A percentile compares a stretch with the other conserved stretches of the same genome.
Evolutionary conservation across 345 rosid genomes (phyloP).

Genomic region (Dipteronia dyeriana): DNA sequence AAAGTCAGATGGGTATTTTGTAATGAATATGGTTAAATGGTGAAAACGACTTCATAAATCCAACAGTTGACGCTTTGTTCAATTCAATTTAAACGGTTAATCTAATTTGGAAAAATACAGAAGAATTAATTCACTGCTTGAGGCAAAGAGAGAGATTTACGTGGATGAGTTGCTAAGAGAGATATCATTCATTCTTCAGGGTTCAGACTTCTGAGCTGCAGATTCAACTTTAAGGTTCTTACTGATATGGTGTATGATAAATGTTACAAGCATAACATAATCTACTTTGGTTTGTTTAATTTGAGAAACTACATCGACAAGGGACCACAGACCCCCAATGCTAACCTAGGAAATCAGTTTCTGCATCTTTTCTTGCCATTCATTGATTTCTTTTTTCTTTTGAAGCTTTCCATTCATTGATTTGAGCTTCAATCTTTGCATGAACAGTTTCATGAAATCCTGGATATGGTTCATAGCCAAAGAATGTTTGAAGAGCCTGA

Average conservation of each 20-base stretch:
- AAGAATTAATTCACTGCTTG: background rate
- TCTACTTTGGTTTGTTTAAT: conserved; percentile 3
- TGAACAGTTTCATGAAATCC: conserved; percentile 50
- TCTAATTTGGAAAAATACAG: background rate
- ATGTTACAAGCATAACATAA: background rate
- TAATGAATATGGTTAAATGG: background rate
- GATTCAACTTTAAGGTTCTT: background rate
- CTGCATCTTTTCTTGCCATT: conserved; percentile 51
- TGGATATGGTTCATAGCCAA: conserved; percentile 57
- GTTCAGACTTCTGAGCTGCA: background rate
- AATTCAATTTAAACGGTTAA: too few relatives aligned
- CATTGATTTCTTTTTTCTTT: too few relatives aligned
- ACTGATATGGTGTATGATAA: background rate
- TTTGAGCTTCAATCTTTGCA: conserved; percentile 43
- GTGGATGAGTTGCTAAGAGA: background rate
- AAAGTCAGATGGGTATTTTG: background rate
- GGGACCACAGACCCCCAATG: background rate
- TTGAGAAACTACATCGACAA: conserved; percentile 7
- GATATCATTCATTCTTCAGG: background rate
- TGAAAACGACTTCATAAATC: background rate
- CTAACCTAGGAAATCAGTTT: conserved; percentile 32
- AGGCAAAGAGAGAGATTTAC: background rate
- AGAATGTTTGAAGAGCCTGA: conserved; percentile 51
- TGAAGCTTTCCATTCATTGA: conserved; percentile 39
- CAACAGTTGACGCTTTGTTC: background rate